Evolutionary conservation across 306 rosid genomes (phyloP), one percentile per base, ranked within the genome.

Genomic region (Cucurbita argyrosperma): DNA sequence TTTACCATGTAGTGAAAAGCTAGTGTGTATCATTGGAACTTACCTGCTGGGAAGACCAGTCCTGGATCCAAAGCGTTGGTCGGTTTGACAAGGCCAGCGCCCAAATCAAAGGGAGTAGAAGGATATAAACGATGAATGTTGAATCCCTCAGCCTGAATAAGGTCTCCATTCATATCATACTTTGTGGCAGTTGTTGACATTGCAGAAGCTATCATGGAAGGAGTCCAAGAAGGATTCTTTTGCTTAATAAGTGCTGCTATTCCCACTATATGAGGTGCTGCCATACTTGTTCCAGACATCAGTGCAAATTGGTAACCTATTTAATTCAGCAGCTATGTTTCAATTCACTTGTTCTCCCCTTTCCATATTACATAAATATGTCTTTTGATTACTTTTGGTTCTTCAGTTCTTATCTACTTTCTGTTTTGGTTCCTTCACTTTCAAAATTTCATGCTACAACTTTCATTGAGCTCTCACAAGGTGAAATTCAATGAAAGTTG

Each of bases 211-310:
- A 89, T 83, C 96, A 90, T 88, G 23, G 98, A 89, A 75, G 98
- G 92, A 78, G 81, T 89, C 98, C 97, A 94, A 53, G 72, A 82
- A 75, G 98, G 97, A 79, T 90, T 81, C 37, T 78, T 49, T 76
- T 94, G 97, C 88, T 88, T 85, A 18, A 90, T 80, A n/a, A 94
- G 89, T 71, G 98, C 97, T 45, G 97, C 97, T 37, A 89, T 85
- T 52, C 96, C 98, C n/a, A 87, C 90, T 16, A 90, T 86, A 76
- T 94, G 96, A 79, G 97, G 95, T 21, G 92, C 76, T 50, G 97
- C 90, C 98, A 94, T 94, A 79, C 98, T 94, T 76, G 96, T 94
- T 10, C 98, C 96, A 68, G 98, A 94, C 58, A 85, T 12, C 56
- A 90, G 82, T 66, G 88, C 96, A 80, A 90, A 94, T 55, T 38